These are phyloP conservation scores for Backusella tarrabulga DNA, from an alignment of 192 early-diverging fungal species.

Conservation along the genomic window DNA sequence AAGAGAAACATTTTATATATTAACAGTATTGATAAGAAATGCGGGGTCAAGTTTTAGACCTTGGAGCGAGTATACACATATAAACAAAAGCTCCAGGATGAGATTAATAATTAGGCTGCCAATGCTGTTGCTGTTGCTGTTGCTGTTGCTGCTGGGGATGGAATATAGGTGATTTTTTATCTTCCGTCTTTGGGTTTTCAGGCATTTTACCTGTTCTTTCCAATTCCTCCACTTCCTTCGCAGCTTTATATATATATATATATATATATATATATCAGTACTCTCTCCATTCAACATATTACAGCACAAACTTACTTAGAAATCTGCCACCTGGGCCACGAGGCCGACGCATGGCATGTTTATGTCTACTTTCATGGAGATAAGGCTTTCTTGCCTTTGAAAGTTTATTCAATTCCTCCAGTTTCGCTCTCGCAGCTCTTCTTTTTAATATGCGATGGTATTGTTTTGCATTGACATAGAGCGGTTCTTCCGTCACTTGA, in stretches of 20 bases:
- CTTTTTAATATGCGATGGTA: slow-evolving; percentile 97
- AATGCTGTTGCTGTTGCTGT: not conserved
- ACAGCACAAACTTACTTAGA: slow-evolving; percentile 48
- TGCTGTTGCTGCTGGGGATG: not conserved
- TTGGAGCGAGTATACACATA: not conserved
- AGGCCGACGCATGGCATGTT: slow-evolving; percentile 97
- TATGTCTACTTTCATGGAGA: slow-evolving; percentile 95
- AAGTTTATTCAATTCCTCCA: slow-evolving; percentile 78
- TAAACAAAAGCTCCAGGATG: not conserved
- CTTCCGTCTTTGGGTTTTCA: not conserved
- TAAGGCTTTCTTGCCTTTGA: slow-evolving; percentile 85
- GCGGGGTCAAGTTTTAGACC: no score
- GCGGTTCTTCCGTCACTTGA: slow-evolving; percentile 59
- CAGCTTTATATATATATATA: slow-evolving; percentile 30
- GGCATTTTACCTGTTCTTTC: slow-evolving; percentile 42
- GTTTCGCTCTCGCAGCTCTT: slow-evolving; percentile 81
- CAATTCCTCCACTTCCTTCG: slow-evolving; percentile 70
- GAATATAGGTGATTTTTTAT: not conserved
- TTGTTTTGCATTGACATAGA: slow-evolving; percentile 99
- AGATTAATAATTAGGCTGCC: not conserved
- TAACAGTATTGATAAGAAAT: no score
- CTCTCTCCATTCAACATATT: not conserved
- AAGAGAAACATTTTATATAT: no score
- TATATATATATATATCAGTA: not conserved
- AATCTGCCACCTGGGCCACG: slow-evolving; percentile 97